Evolutionary conservation across 2,329 filamentous ascomycete species (phyloP).

Genomic region (Lachnellula subtilissima): DNA sequence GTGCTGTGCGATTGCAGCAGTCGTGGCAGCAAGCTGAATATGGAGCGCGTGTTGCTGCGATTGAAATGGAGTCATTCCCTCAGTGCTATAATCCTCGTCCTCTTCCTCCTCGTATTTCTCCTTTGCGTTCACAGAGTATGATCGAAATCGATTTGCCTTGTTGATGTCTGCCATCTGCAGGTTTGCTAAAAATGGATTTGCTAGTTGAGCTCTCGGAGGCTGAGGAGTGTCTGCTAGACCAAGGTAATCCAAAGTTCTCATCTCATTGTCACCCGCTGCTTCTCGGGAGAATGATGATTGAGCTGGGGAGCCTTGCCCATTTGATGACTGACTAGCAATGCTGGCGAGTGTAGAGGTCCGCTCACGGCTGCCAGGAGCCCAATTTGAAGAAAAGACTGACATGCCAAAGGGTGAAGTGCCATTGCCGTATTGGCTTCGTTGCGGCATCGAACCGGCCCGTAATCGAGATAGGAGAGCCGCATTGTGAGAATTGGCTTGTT

Average conservation of each 20-base stretch:
- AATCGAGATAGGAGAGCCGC: conserved; percentile 78
- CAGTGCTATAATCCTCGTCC: conserved; percentile 58
- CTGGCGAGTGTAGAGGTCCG: conserved; percentile 79
- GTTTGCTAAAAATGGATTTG: conserved; percentile 69
- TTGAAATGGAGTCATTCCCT: conserved; percentile 46
- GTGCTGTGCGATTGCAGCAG: conserved; percentile 77
- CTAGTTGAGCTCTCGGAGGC: conserved; percentile 67
- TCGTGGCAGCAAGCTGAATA: conserved; percentile 58
- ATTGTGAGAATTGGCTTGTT: conserved; percentile 47
- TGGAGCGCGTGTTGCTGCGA: conserved; percentile 58
- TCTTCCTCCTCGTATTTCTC: conserved; percentile 93
- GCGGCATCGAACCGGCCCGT: conserved; percentile 89
- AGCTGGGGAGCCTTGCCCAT: conserved; percentile 80
- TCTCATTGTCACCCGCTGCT: conserved; percentile 77
- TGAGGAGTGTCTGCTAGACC: conserved; percentile 92
- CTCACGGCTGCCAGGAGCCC: conserved; percentile 69
- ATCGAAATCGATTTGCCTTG: conserved; percentile 82
- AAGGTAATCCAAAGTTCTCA: conserved; percentile 91
- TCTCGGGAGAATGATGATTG: conserved; percentile 84
- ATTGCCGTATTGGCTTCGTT: conserved; percentile 65
- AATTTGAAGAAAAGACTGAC: conserved; percentile 81
- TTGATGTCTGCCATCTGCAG: conserved; percentile 61
- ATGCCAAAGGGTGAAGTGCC: conserved; percentile 72
- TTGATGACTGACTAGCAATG: conserved; percentile 82
- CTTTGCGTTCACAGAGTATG: conserved; percentile 97